A percentile compares a stretch with the other conserved stretches of the same genome.
These are phyloP conservation scores for Citrus hindsii DNA, from an alignment of 345 rosid species.

Conservation along the genomic window DNA sequence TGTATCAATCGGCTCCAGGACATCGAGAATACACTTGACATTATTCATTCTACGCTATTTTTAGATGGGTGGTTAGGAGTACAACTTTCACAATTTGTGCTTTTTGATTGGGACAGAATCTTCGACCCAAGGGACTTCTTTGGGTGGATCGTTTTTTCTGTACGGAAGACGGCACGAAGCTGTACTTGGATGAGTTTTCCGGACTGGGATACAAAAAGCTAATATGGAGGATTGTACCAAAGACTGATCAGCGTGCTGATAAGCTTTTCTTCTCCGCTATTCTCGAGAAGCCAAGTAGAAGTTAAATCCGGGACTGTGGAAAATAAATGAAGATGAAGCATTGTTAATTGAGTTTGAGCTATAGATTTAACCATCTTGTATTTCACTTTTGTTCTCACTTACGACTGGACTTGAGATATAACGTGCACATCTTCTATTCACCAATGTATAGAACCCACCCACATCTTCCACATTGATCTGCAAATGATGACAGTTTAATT, in stretches of 20 bases:
- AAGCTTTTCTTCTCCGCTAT: conserved; percentile 56
- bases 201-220: conserved; percentile 42
- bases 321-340: background rate
- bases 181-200: conserved; percentile 40
- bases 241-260: conserved; percentile 40
- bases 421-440: background rate
- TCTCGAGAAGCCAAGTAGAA: conserved; percentile 48
- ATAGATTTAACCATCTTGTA: background rate
- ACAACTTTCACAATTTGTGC: conserved; percentile 42
- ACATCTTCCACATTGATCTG: background rate
- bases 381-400: background rate
- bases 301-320: background rate
- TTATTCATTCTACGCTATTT: conserved; percentile 45
- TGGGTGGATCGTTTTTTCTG: conserved; percentile 62
- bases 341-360: background rate
- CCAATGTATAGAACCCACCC: background rate
- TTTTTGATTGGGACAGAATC: conserved; percentile 52
- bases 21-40: conserved; percentile 51
- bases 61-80: conserved; percentile 49
- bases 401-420: background rate
- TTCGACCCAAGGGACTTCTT: conserved; percentile 44
- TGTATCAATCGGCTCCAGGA: conserved; percentile 44
- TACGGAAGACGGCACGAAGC: conserved; percentile 33
- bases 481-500: too few relatives aligned
- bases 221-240: conserved; percentile 43